Conservation (phyloP, 2,329 filamentous ascomycete genomes). For the Hymenoscyphus fructigenus region DNA sequence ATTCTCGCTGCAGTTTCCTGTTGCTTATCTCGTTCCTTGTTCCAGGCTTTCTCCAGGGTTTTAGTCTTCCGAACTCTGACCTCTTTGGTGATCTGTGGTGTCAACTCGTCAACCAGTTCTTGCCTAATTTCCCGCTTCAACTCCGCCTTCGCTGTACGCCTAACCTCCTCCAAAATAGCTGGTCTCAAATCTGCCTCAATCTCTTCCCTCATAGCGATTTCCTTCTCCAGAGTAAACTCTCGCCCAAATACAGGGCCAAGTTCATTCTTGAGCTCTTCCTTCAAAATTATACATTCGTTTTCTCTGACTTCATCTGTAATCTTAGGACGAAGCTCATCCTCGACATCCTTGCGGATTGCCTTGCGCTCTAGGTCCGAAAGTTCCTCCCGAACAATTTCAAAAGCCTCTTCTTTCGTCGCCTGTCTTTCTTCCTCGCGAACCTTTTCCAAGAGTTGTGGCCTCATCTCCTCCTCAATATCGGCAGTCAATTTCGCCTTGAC, state of each 20-base stretch:
- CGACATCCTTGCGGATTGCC: not conserved
- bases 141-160: not conserved
- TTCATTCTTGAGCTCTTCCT: not conserved
- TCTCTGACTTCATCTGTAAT: not conserved
- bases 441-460: not conserved
- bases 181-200: conserved; percentile 2
- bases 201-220: not conserved
- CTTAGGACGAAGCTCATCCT: not conserved
- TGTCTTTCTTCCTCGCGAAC: conserved; percentile 3
- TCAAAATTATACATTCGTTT: not conserved
- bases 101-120: conserved; percentile 1
- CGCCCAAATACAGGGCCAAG: not conserved
- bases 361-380: not conserved
- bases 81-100: not conserved
- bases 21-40: too few relatives aligned
- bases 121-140: not conserved
- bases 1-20: too few relatives aligned
- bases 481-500: not conserved
- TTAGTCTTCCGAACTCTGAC: conserved; percentile 4
- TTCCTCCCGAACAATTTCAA: not conserved
- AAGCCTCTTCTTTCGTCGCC: not conserved
- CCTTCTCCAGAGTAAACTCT: not conserved
- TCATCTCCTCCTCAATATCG: not conserved
- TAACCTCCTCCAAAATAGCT: not conserved
- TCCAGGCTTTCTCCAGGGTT: not conserved